These are phyloP conservation scores for Fibroporia radiculosa DNA, from an alignment of 768 basidiomycete genomes.

Conservation along the genomic window DNA sequence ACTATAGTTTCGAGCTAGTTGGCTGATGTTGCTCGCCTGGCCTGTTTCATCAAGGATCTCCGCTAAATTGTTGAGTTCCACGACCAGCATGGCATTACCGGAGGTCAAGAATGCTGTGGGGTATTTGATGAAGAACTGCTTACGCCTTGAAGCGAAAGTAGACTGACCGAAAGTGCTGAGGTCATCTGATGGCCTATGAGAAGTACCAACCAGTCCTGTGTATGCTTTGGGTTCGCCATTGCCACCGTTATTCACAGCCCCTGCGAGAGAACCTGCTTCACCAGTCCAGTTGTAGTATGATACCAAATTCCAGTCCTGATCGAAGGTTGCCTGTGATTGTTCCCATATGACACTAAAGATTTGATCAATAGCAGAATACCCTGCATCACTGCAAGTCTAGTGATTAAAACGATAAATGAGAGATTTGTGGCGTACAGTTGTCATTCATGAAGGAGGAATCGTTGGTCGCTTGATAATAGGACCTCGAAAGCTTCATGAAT, in stretches of 20 bases:
- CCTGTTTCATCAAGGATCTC: conserved; percentile 45
- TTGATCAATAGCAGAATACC: conserved; percentile 59
- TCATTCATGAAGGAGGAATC: conserved; percentile 66
- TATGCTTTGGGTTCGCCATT: conserved; percentile 72
- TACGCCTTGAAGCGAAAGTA: background rate
- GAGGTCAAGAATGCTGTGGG: conserved; percentile 62
- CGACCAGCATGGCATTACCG: conserved; percentile 78
- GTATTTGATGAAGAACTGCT: background rate
- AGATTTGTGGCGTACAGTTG: conserved; percentile 41
- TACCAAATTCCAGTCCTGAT: conserved; percentile 62
- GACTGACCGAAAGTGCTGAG: conserved; percentile 53
- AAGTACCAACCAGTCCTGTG: conserved; percentile 70
- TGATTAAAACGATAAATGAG: background rate
- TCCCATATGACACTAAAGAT: conserved; percentile 73
- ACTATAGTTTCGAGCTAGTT: conserved; percentile 50
- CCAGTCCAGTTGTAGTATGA: conserved; percentile 84
- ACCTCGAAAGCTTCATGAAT: conserved; percentile 70
- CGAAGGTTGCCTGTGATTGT: conserved; percentile 67
- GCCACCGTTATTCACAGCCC: conserved; percentile 56
- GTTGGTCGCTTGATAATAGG: conserved; percentile 64
- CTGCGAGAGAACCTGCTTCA: conserved; percentile 52
- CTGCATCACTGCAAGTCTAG: conserved; percentile 28
- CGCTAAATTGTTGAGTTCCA: conserved; percentile 58
- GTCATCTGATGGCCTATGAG: conserved; percentile 74
- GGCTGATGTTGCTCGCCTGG: conserved; percentile 42